Percentiles rank a stretch among this genome's conserved stretches.
phyloP scores from a whole-genome alignment of 2,329 filamentous ascomycete genomes.

The Eurotiales sp. region DNA sequence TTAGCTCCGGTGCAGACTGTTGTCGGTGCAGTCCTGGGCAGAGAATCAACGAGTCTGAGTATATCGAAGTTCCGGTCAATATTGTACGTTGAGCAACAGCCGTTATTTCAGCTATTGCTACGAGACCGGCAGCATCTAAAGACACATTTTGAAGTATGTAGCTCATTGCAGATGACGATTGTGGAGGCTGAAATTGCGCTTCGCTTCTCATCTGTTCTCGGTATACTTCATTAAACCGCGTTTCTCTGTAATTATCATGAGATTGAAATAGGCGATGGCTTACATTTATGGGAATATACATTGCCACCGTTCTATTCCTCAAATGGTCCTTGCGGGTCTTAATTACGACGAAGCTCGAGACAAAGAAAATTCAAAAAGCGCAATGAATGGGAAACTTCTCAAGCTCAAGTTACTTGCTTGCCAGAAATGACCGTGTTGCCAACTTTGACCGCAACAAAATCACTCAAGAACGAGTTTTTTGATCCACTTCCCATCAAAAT shows the following conservation, averaged over 20 bases:
- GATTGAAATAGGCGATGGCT: not conserved
- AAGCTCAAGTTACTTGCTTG: too few relatives aligned
- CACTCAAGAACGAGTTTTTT: too few relatives aligned
- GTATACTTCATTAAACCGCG: too few relatives aligned
- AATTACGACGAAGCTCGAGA: too few relatives aligned
- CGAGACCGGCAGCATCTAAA: conserved; percentile 52
- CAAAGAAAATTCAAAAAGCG: too few relatives aligned
- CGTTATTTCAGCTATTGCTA: conserved; percentile 58
- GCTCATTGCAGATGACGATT: conserved; percentile 2
- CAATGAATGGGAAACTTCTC: too few relatives aligned
- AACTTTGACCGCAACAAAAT: too few relatives aligned
- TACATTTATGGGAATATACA: conserved; percentile 7
- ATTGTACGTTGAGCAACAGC: conserved; percentile 56
- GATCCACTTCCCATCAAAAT: too few relatives aligned
- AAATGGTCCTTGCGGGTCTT: too few relatives aligned
- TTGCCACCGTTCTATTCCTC: too few relatives aligned
- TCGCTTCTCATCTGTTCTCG: not conserved
- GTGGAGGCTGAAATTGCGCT: not conserved
- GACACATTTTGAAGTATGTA: conserved; percentile 26
- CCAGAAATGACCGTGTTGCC: too few relatives aligned
- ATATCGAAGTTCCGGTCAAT: conserved; percentile 54
- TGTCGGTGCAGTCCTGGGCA: conserved; percentile 61
- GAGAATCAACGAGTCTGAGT: conserved; percentile 56
- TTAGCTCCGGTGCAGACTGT: conserved; percentile 53
- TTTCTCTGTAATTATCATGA: too few relatives aligned